Conservation (phyloP, 768 basidiomycete species). For the Leccinum longicurvipes region DNA sequence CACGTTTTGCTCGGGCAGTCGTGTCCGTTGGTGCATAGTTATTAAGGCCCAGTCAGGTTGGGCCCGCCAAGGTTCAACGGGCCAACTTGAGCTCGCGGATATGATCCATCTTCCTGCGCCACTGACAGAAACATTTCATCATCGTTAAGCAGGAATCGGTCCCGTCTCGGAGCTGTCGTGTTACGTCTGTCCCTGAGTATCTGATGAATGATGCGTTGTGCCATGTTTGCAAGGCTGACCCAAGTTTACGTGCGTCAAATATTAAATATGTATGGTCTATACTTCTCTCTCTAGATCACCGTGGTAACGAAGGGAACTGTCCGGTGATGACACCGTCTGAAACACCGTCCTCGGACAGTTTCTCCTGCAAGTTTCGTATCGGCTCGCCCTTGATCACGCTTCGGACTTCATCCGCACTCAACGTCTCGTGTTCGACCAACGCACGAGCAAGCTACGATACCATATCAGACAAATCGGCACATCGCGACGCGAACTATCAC, state of each 20-base stretch:
- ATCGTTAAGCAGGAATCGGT: not conserved
- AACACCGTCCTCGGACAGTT: slow-evolving; percentile 50
- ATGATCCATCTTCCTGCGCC: not conserved
- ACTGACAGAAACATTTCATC: not conserved
- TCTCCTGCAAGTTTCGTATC: slow-evolving; percentile 67
- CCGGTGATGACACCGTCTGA: not conserved
- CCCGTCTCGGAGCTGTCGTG: not conserved
- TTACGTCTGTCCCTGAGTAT: not conserved
- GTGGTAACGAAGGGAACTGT: not conserved
- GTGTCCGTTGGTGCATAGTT: too few species aligned
- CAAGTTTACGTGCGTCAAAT: not conserved
- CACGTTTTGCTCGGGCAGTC: too few species aligned
- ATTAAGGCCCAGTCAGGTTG: too few species aligned
- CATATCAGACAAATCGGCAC: not conserved
- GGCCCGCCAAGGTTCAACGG: too few species aligned
- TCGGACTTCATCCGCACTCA: slow-evolving; percentile 81
- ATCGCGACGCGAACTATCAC: slow-evolving; percentile 14
- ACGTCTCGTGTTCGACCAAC: slow-evolving; percentile 92
- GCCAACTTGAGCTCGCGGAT: not conserved
- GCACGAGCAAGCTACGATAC: slow-evolving; percentile 74
- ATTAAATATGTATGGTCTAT: not conserved
- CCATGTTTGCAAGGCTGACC: not conserved
- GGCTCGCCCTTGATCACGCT: slow-evolving; percentile 82
- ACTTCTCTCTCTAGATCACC: not conserved
- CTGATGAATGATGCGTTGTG: not conserved